Evolutionary conservation across 2,329 filamentous ascomycete species (phyloP).

Genomic region (Scopulariopsis brevicaulis): DNA sequence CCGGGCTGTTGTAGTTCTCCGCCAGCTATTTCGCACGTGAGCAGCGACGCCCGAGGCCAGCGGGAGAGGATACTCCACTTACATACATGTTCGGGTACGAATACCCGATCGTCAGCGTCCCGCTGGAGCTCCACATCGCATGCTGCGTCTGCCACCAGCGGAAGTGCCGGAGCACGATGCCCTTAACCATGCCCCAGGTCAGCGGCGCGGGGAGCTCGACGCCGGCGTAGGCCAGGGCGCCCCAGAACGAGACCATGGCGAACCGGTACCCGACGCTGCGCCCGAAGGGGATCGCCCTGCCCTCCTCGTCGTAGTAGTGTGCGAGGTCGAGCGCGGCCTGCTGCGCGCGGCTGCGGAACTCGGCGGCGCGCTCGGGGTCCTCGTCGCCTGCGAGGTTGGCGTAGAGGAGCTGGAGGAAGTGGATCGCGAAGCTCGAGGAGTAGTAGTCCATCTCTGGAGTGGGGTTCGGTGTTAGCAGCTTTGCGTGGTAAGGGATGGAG

Average conservation of each 20-base stretch:
- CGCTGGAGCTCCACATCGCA: conserved; percentile 64
- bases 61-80: conserved; percentile 15
- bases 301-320: conserved; percentile 66
- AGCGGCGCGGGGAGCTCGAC: conserved; percentile 61
- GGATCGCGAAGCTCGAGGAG: conserved; percentile 72
- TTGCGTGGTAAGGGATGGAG: background rate
- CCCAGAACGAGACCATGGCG: conserved; percentile 78
- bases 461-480: background rate
- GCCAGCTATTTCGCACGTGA: conserved; percentile 39
- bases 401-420: conserved; percentile 69
- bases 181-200: conserved; percentile 71
- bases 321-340: conserved; percentile 58
- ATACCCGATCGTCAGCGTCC: conserved; percentile 66
- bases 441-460: conserved; percentile 68
- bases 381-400: conserved; percentile 57
- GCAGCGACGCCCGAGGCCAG: background rate
- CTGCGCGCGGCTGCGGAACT: conserved; percentile 59
- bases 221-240: conserved; percentile 63
- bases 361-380: conserved; percentile 53
- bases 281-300: conserved; percentile 64
- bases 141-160: conserved; percentile 70
- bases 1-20: conserved; percentile 75
- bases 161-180: conserved; percentile 61
- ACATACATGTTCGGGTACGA: conserved; percentile 68
- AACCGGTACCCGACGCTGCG: conserved; percentile 73